A percentile compares a stretch with the other conserved stretches of the same genome.
Evolutionary conservation across 2,329 filamentous ascomycete species (phyloP).

Genomic region (Endoconidiophora laricicola): DNA sequence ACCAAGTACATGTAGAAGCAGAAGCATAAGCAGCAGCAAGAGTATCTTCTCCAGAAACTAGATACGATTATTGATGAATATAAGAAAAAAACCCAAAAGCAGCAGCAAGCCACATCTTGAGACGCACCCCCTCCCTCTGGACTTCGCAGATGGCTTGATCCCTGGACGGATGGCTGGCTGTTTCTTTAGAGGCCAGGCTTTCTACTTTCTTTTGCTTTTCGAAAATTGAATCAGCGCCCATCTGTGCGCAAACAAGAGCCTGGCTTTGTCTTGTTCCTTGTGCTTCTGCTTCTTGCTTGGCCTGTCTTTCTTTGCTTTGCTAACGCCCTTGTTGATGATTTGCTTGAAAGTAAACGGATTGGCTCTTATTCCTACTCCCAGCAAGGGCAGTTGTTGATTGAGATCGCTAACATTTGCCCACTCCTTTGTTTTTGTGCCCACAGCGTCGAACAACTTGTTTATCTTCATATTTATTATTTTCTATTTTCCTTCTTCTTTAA

Average conservation of each 20-base stretch:
- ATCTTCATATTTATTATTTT: conserved; percentile 1
- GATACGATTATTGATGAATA: too few species aligned
- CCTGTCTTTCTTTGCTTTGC: conserved; percentile 7
- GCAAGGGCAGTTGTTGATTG: conserved; percentile 2
- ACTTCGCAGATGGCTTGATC: too few species aligned
- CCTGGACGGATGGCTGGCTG: too few species aligned
- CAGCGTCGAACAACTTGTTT: background rate
- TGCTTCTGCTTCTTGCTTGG: background rate
- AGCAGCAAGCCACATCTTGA: too few species aligned
- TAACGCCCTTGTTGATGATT: background rate
- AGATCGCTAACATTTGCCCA: conserved; percentile 7
- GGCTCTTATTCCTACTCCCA: background rate
- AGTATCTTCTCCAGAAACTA: too few species aligned
- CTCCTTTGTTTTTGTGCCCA: background rate
- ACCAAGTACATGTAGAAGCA: too few species aligned
- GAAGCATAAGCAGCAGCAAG: too few species aligned
- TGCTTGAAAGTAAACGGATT: background rate
- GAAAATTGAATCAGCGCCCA: too few species aligned
- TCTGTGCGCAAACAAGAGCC: background rate
- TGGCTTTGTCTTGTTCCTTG: conserved; percentile 1
- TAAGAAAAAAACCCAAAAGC: too few species aligned
- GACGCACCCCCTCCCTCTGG: too few species aligned
- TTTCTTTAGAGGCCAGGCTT: too few species aligned
- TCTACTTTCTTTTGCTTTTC: too few species aligned
- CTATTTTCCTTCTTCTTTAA: conserved; percentile 12